Conservation (phyloP, 148 eudicot genomes). For the Silene latifolia region DNA sequence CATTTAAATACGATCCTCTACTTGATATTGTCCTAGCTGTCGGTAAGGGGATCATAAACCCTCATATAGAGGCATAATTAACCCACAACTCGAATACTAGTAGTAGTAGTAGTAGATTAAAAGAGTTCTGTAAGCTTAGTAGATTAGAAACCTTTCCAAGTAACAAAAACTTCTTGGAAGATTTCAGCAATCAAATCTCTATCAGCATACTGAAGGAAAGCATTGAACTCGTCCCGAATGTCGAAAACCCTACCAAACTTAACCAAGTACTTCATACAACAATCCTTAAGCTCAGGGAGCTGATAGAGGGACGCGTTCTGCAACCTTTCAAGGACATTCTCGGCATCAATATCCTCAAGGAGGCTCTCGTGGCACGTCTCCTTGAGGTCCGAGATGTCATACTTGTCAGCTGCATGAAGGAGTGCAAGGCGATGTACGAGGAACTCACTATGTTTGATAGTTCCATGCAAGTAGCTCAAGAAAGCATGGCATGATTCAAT, state of each 20-base stretch:
- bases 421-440: conserved; percentile 61
- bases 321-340: conserved; percentile 85
- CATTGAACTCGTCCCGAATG: conserved; percentile 62
- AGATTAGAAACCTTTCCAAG: conserved; percentile 87
- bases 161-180: conserved; percentile 67
- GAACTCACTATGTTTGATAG: conserved; percentile 52
- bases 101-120: no score
- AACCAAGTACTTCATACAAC: conserved; percentile 74
- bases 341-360: conserved; percentile 66
- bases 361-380: conserved; percentile 85
- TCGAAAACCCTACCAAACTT: conserved; percentile 87
- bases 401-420: conserved; percentile 83
- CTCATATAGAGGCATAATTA: no score
- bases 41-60: no score
- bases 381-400: conserved; percentile 73
- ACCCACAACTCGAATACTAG: no score
- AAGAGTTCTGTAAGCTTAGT: background rate
- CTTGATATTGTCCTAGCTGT: no score
- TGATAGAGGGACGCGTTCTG: conserved; percentile 64
- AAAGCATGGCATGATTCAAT: conserved; percentile 64
- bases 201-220: conserved; percentile 62
- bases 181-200: conserved; percentile 75
- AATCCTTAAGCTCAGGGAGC: conserved; percentile 58
- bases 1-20: no score
- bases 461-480: conserved; percentile 66